Conservation (phyloP, 495 filamentous ascomycete genomes). For the Neurospora sp. region DNA sequence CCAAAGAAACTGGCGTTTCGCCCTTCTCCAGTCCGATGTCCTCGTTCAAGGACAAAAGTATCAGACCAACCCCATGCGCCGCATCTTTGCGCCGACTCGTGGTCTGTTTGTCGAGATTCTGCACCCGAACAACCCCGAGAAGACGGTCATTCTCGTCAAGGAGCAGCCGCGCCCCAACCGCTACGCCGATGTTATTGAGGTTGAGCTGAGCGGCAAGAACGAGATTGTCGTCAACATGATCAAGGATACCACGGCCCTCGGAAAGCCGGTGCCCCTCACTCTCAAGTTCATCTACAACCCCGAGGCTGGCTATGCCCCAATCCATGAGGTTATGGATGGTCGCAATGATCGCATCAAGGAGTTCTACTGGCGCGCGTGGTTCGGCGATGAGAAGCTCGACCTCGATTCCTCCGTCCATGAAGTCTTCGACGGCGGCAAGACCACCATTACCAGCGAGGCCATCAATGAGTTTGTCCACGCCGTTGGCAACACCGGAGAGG, state of each 20-base stretch:
- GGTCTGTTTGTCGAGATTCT: constrained; percentile 83
- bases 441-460: constrained; percentile 76
- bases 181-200: constrained; percentile 75
- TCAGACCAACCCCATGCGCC: constrained; percentile 89
- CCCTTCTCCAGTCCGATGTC: constrained; percentile 93
- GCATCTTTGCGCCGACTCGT: constrained; percentile 72
- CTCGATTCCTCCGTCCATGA: constrained; percentile 75
- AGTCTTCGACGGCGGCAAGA: constrained; percentile 77
- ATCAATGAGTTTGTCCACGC: constrained; percentile 98
- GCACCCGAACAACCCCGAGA: constrained; percentile 65
- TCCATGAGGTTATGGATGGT: constrained; percentile 86
- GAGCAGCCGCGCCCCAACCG: constrained; percentile 48
- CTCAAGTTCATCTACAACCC: constrained; percentile 87
- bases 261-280: constrained; percentile 65
- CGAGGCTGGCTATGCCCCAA: constrained; percentile 87
- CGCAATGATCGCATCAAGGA: constrained; percentile 95
- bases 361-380: constrained; percentile 97
- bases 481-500: constrained; percentile 94
- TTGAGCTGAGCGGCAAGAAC: constrained; percentile 59
- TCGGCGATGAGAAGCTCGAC: constrained; percentile 74
- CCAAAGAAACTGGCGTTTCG: constrained; percentile 80
- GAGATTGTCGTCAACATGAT: constrained; percentile 79
- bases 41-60: constrained; percentile 93
- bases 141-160: constrained; percentile 72
- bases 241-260: constrained; percentile 77